These are phyloP conservation scores for Fusarium sp. DNA, from an alignment of 2,329 filamentous ascomycete species.

Conservation along the genomic window DNA sequence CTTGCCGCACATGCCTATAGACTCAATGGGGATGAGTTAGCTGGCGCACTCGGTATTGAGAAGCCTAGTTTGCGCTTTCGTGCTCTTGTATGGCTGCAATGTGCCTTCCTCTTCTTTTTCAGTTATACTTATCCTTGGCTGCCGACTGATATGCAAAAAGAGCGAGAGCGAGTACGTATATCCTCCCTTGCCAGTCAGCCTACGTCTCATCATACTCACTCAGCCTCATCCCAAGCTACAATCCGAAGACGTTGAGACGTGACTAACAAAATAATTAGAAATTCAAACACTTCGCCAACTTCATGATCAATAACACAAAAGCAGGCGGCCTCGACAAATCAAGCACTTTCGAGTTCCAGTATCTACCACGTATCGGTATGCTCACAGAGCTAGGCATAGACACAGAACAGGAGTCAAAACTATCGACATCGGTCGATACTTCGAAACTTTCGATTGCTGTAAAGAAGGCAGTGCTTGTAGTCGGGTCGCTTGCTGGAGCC, in stretches of 20 bases:
- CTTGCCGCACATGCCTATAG: conserved; percentile 75
- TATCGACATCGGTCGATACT: not conserved
- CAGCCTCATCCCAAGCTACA: not conserved
- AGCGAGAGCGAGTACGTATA: conserved; percentile 46
- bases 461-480: conserved; percentile 38
- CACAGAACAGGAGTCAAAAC: not conserved
- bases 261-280: conserved; percentile 39
- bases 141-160: conserved; percentile 51
- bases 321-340: conserved; percentile 70
- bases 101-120: conserved; percentile 70
- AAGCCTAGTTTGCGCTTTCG: conserved; percentile 68
- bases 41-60: conserved; percentile 68
- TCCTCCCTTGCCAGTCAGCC: not conserved
- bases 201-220: not conserved
- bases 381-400: conserved; percentile 49
- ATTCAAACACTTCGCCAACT: conserved; percentile 51
- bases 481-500: conserved; percentile 19
- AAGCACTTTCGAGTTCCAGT: conserved; percentile 77
- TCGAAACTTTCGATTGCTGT: conserved; percentile 4
- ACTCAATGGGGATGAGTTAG: conserved; percentile 74
- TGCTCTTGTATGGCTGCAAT: conserved; percentile 71
- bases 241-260: not conserved
- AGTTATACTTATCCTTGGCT: conserved; percentile 59
- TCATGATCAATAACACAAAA: conserved; percentile 70
- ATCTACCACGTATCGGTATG: conserved; percentile 63